Base-by-base conservation (phyloP, 1,284 basidiomycete species). In the Trichosporon sp. region DNA sequence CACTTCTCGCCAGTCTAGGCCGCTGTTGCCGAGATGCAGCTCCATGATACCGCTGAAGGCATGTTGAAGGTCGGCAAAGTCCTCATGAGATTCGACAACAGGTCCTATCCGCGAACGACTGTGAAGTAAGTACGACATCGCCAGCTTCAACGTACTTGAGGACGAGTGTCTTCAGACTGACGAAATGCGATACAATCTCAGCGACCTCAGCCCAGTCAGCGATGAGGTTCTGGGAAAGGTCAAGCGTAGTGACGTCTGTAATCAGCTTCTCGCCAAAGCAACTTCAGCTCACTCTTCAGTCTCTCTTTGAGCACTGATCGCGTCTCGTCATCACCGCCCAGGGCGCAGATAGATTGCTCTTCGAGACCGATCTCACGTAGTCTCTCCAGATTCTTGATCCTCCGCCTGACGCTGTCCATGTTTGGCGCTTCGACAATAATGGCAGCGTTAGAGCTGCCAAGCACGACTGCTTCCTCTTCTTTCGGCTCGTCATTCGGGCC, bases 391-490 rank as follows among this genome's bases (percentile, higher is more conserved):
- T 86, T 81, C 1, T 87, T 82, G 16, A 95, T 84, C 56, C 89
- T 88, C 31, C 82, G 78, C 64, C 88, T 84, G 61, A 97, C 87
- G 72, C 88, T 89, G 72, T 90, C 87, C 57, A 96, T 82, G 52
- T 87, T 86, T 0, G 94, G 89, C 1, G 90, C 91, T 76, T 96
- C 90, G 14, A 98, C 91, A 67, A 90, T 83, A 66, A 97, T 95
- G 1, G 84, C 82, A 14, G 88, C 88, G 61, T 86, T 86, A 31
- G 91, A 92, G 1, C 89, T 90, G n/a, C 91, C 92, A 21, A 95
- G 82, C 5, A 87, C 73, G 29, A 94, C 84, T 0, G 56, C 21
- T 10, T 56, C 32, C 88, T 60, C 83, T 82, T 31, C 82, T 79
- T 56, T 72, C 72, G 21, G 81, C 77, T n/a, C 85, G 3, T 27